phyloP scores from a whole-genome alignment of 2,329 filamentous ascomycete species.

The Neofusicoccum umdonicola region DNA sequence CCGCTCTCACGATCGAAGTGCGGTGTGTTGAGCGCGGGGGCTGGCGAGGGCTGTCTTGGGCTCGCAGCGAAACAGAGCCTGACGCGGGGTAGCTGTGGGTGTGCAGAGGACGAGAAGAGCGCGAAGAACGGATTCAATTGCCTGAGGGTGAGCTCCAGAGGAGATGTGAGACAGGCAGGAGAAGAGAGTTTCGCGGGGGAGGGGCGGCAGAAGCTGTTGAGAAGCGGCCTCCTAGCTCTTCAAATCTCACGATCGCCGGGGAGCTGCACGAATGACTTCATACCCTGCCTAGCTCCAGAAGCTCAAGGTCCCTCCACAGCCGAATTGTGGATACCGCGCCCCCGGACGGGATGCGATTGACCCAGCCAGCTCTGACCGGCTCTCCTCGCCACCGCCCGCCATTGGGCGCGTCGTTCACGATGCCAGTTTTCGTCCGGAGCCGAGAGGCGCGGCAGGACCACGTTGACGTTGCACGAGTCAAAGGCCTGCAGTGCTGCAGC shows the following conservation, averaged over 20 bases:
- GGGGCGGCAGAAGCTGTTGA: constrained; percentile 29
- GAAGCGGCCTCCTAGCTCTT: constrained; percentile 20
- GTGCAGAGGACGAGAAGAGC: background rate
- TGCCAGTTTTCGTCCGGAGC: background rate
- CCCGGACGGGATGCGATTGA: constrained; percentile 5
- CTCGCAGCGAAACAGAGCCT: background rate
- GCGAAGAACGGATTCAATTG: background rate
- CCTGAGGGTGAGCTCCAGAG: background rate
- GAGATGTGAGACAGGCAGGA: background rate
- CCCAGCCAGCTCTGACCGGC: constrained; percentile 6
- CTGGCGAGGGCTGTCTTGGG: background rate
- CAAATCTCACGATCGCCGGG: constrained; percentile 22
- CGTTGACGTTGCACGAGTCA: constrained; percentile 15
- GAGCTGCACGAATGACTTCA: constrained; percentile 36
- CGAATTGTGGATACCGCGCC: constrained; percentile 3
- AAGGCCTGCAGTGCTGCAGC: background rate
- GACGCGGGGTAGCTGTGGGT: background rate
- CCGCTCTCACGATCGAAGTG: constrained; percentile 5
- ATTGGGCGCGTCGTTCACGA: background rate
- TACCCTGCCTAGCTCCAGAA: constrained; percentile 16
- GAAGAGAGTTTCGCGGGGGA: background rate
- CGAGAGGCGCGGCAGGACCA: constrained; percentile 7
- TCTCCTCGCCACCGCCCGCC: background rate
- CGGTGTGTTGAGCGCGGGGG: background rate
- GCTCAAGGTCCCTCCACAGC: constrained; percentile 1